phyloP scores from a whole-genome alignment of 73 alveolate species.

The Uronychia binucleata region DNA sequence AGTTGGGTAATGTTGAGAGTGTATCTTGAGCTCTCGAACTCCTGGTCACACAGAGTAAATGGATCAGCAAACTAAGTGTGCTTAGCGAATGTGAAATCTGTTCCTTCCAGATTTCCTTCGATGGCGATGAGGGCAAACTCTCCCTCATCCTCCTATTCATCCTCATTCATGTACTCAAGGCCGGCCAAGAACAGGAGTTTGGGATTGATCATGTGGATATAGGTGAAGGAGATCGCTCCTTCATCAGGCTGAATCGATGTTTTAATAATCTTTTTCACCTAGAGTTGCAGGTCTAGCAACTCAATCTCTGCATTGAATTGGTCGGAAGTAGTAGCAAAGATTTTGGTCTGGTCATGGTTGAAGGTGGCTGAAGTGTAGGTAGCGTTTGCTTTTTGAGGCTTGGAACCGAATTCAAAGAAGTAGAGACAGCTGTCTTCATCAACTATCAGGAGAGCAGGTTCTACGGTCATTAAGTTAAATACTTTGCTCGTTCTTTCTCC shows the following conservation, averaged over 20 bases:
- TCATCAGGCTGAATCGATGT: too few relatives aligned
- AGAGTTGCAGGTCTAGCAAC: background rate
- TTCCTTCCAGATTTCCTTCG: background rate
- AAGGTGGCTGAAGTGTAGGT: background rate
- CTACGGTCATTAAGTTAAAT: background rate
- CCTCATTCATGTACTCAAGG: background rate
- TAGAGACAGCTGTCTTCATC: background rate
- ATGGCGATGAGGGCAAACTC: background rate
- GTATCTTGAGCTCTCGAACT: background rate
- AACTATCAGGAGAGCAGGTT: background rate
- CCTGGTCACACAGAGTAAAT: background rate
- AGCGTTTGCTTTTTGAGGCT: background rate
- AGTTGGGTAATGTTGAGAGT: background rate
- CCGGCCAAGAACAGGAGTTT: background rate
- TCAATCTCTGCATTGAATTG: background rate
- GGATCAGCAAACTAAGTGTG: background rate
- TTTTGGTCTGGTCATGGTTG: background rate
- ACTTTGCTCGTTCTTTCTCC: background rate
- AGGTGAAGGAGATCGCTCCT: too few relatives aligned
- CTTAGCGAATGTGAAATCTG: background rate
- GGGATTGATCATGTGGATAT: background rate
- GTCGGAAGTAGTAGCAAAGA: background rate
- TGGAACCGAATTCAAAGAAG: background rate
- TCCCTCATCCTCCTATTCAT: background rate
- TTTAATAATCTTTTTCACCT: too few relatives aligned